phyloP scores from a whole-genome alignment of 306 rosid genomes.

The Glycyrrhiza uralensis region DNA sequence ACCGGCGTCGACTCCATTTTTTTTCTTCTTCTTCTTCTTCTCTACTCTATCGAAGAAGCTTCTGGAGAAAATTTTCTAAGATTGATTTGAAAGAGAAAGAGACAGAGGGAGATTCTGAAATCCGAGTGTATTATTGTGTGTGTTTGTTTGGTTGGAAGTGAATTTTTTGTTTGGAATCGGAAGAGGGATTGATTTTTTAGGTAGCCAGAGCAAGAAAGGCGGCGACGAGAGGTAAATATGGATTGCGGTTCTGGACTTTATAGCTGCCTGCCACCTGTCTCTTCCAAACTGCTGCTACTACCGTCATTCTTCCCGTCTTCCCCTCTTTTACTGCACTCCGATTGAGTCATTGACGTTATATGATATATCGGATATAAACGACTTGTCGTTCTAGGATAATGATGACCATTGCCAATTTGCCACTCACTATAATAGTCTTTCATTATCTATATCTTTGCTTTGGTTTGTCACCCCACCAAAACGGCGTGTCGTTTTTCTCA shows the following conservation, averaged over 20 bases:
- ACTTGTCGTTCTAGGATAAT: background rate
- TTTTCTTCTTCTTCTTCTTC: background rate
- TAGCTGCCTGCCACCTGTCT: constrained; percentile 35
- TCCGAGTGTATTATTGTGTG: constrained; percentile 6
- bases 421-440: too few species aligned
- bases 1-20: constrained; percentile 76
- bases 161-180: constrained; percentile 5
- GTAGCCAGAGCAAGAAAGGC: constrained; percentile 37
- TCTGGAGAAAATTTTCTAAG: constrained; percentile 15
- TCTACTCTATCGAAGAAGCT: background rate
- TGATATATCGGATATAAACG: background rate
- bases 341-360: too few species aligned
- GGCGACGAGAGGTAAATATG: constrained; percentile 43
- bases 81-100: background rate
- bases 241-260: constrained; percentile 14
- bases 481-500: too few species aligned
- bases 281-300: background rate
- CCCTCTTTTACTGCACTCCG: background rate
- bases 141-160: background rate
- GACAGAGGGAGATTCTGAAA: background rate
- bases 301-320: too few species aligned
- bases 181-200: background rate
- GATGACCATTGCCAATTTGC: too few species aligned
- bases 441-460: too few species aligned
- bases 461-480: too few species aligned